Base-by-base conservation (phyloP, 2,329 filamentous ascomycete genomes). In the Fusarium bactridioides region DNA sequence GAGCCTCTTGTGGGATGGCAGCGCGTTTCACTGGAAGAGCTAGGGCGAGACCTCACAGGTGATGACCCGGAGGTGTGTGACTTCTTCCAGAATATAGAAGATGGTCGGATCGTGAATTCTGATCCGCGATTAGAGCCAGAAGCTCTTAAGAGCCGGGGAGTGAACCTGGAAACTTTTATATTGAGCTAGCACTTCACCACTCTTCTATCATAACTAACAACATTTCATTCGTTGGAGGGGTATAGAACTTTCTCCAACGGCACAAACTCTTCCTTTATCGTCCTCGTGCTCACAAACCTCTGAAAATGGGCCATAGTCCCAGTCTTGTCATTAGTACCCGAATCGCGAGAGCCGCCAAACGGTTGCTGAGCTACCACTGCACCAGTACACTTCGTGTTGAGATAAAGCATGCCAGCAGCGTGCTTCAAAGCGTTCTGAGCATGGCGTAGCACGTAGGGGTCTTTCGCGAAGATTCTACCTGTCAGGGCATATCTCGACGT, bases 311-410 rank as follows among this genome's bases (percentile, higher is more conserved):
- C 88, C 70, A 84, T 81, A 64, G 87, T 90, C 10, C 90, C 90
- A 10, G 90, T 89, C 84, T 91, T 91, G 79, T 92, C 90, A 77
- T 92, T 92, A 25, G 90, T 92, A 9, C 90, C 90, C 67, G 88
- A 90, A 4, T 87, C 88, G 64, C 90, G 84, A 12, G 87, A 86
- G 43, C 90, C 90, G 15, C 90, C 90, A 77, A 92, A 92, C 3
- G 90, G 89, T 79, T 92, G 90, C 79, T 91, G 90, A 12, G 89
- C 90, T 4, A 91, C 89, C 18, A 92, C 87, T 5, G 90, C 89
- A 35, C 89, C 90, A 0, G 90, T 92, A 75, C 70, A 74, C 38
- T 74, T 94, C 79, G 94, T 86, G 82, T 94, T 94, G 77, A 94
- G 93, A 82, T 94, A 74, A 1, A 74, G 45, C 68, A 74, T 94